Conservation (phyloP, 495 filamentous ascomycete species). For the Aspergillus carlsbadensis region DNA sequence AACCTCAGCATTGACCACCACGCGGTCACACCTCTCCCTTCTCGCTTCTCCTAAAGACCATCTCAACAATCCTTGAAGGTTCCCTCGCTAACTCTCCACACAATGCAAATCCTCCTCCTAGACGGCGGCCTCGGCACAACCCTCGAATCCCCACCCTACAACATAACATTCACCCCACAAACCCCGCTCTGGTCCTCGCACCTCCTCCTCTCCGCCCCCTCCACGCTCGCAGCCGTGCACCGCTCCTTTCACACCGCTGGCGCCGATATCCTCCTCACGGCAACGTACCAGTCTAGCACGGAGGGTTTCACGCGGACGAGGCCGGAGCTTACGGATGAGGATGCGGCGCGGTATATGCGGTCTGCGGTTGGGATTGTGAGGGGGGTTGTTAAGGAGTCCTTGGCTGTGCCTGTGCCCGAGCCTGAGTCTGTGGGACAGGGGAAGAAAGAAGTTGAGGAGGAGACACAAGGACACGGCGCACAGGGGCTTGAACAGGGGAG, state of each 20-base stretch:
- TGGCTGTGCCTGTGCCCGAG: no score
- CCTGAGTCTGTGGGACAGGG: no score
- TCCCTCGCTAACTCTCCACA: no score
- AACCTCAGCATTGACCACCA: neutral
- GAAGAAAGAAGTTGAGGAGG: no score
- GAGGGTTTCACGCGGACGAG: conserved; percentile 51
- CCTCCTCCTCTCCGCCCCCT: conserved; percentile 50
- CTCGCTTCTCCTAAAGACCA: no score
- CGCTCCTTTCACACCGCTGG: conserved; percentile 51
- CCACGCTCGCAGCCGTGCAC: conserved; percentile 53
- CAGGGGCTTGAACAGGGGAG: conserved; percentile 34
- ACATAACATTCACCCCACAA: conserved; percentile 35
- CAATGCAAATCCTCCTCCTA: conserved; percentile 38
- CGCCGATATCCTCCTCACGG: conserved; percentile 59
- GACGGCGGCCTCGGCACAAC: conserved; percentile 69
- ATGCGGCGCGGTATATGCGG: conserved; percentile 23
- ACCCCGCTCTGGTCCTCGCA: conserved; percentile 68
- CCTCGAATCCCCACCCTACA: conserved; percentile 49
- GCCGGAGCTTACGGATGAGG: conserved; percentile 3
- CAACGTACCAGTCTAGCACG: conserved; percentile 62
- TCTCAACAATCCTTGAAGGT: no score
- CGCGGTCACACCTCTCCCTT: no score
- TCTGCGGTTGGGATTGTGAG: conserved; percentile 25
- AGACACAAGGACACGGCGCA: conserved; percentile 15
- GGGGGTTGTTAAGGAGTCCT: conserved; percentile 4